Evolutionary conservation across 148 eudicot genomes (phyloP), one percentile per base, ranked within the genome.

Genomic region (Rhododendron ferrugineum): DNA sequence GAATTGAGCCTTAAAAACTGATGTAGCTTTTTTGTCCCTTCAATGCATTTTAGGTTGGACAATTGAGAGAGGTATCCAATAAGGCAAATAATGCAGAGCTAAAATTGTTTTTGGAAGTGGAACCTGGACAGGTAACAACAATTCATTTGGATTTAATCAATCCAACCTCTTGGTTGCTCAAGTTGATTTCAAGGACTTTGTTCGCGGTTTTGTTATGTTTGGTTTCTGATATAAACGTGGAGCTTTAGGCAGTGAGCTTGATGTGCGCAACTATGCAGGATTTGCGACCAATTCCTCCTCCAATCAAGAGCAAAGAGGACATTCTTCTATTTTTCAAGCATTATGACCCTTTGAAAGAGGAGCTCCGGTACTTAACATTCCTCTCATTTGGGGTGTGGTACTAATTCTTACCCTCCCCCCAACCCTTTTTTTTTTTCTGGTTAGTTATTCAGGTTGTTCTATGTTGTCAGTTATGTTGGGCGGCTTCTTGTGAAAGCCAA

Each of bases 311-410:
- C 47, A 97, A 94, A 86, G 99, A 97, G 76, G 99, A 95, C 74
- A 93, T 97, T 85, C 90, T 97, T 86, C 94, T 97, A 64, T 97
- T 97, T 89, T 97, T 97, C 89, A 97, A 97, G 90, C 94, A 91
- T 80, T 97, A 94, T 91, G 98, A 97, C 84, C 95, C 98, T 78
- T 89, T 81, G 85, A 95, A 94, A 85, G 96, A 93, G 90, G 98
- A 97, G 89, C 94, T 97, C 40, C 89, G 98, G 99, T 95, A 91
- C 50, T 37, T 60, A 80, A 22, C 49, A 47, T 32, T 16, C 32
- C 20, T 66, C 68, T 78, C 70, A 10, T 54, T 42, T 83, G 32
- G 15, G 37, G 26, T 78, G 52, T 14, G 44, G 32, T 82, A 9
- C 66, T 32, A 26, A 47, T 26, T 26, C 16, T 26, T 7, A 26